Evolutionary conservation across 179 eudicot species (phyloP), one percentile per base, ranked within the genome.

Genomic region (Kewa caespitosa): DNA sequence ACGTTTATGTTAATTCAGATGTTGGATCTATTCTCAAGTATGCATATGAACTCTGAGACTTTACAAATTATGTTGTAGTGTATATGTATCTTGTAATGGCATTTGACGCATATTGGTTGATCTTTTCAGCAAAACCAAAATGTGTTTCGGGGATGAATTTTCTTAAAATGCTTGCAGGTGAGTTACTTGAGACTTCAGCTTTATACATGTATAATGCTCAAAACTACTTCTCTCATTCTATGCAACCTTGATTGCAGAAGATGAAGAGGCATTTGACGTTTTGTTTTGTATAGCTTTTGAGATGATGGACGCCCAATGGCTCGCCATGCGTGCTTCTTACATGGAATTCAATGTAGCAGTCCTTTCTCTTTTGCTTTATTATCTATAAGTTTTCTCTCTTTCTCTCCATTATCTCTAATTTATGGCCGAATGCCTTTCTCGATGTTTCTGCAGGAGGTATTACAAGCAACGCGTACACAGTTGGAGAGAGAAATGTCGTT

Each of bases 241-340:
- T 38, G 37, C 9, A 30, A n/a, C n/a, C 38, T 15, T 28, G 63
- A 48, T 65, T 86, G 86, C 91, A 95, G 99, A 91, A 75, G 91
- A 95, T 54, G 95, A 88, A 82, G 87, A 90, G 38, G 91, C 97
- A 38, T 94, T 95, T 73, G 99, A 93, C 80, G 74, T 91, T 76
- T 77, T 95, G 31, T 95, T 85, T 75, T 95, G 99, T 78, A 77
- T 95, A 80, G 95, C 99, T 67, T 95, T 95, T 70, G 91, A 83
- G 48, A 85, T 95, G 99, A 81, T 95, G 97, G 99, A 95, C 32
- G 97, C 92, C 70, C 97, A 95, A 70, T 95, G 99, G 99, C 93
- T 95, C 43, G 99, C 99, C 30, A 91, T 87, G 97, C 83, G 72
- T 65, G 99, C 99, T 74, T 95, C 97, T 6, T 95, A 93, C 67